Percentiles rank a stretch among this genome's conserved stretches.
phyloP scores from a whole-genome alignment of 768 basidiomycete genomes.

The Collybiopsis luxurians region DNA sequence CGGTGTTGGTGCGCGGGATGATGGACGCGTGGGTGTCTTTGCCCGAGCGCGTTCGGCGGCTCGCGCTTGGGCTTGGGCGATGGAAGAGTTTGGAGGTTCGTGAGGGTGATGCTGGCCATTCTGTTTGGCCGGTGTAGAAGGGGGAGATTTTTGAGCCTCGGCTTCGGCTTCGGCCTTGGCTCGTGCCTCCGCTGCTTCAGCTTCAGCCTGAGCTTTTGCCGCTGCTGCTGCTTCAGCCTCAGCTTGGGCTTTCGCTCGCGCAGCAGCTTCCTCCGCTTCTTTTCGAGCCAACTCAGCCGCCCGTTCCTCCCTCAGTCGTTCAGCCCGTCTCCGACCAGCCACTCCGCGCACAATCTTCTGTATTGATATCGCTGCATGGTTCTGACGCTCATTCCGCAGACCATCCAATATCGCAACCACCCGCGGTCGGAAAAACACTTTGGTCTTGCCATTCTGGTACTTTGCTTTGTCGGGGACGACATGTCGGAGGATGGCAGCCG shows the following conservation, averaged over 20 bases:
- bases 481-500: conserved; percentile 76
- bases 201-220: neutral
- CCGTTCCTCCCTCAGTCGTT: conserved; percentile 70
- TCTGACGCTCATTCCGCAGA: conserved; percentile 92
- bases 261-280: conserved; percentile 69
- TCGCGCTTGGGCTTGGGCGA: neutral
- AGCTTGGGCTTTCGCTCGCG: neutral
- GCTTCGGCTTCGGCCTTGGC: neutral
- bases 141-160: neutral
- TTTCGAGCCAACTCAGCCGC: conserved; percentile 74
- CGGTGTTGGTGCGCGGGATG: neutral
- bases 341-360: conserved; percentile 72
- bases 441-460: conserved; percentile 93
- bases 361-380: conserved; percentile 52
- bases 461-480: conserved; percentile 73
- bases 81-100: neutral
- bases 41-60: neutral
- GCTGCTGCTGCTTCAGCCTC: neutral
- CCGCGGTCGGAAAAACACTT: conserved; percentile 98
- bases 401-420: conserved; percentile 97
- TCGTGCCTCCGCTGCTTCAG: neutral
- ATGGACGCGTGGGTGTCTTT: neutral
- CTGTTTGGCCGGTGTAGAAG: neutral
- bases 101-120: neutral
- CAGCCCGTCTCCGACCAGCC: conserved; percentile 66